Conservation (phyloP, 176 grass and related monocot species). For the Triticum timopheevii region DNA sequence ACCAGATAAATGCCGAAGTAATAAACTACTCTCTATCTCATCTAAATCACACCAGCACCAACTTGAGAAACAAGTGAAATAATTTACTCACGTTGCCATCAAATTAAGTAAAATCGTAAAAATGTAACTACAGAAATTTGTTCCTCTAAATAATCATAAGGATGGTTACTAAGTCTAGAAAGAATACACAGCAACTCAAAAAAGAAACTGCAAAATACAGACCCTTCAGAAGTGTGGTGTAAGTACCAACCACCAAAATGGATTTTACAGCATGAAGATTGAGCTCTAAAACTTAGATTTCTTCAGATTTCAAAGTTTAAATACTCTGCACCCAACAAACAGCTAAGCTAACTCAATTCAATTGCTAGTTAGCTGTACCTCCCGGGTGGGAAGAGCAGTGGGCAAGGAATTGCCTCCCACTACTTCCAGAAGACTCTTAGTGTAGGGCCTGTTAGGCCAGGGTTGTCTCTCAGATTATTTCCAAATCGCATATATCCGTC, state of each 20-base stretch:
- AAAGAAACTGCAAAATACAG: neutral
- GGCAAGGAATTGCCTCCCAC: neutral
- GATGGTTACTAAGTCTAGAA: neutral
- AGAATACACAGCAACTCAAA: neutral
- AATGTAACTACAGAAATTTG: neutral
- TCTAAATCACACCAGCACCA: neutral
- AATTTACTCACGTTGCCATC: neutral
- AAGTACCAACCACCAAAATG: neutral
- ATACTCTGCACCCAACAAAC: neutral
- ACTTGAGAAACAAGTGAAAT: neutral
- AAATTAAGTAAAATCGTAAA: neutral
- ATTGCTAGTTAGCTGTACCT: constrained; percentile 15
- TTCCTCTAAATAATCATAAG: neutral
- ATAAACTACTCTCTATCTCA: neutral
- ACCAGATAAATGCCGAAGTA: neutral
- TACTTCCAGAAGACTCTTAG: constrained; percentile 9
- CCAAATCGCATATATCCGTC: neutral
- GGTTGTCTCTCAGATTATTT: constrained; percentile 8
- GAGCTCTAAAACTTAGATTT: neutral
- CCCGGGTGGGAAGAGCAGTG: constrained; percentile 7
- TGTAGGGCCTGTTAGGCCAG: neutral
- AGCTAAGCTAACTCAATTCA: constrained; percentile 7
- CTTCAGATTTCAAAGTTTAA: neutral
- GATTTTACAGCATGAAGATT: neutral
- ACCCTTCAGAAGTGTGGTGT: neutral